A percentile compares a stretch with the other conserved stretches of the same genome.
Conservation (phyloP, 805 yeast species). For the Pichia kluyveri region DNA sequence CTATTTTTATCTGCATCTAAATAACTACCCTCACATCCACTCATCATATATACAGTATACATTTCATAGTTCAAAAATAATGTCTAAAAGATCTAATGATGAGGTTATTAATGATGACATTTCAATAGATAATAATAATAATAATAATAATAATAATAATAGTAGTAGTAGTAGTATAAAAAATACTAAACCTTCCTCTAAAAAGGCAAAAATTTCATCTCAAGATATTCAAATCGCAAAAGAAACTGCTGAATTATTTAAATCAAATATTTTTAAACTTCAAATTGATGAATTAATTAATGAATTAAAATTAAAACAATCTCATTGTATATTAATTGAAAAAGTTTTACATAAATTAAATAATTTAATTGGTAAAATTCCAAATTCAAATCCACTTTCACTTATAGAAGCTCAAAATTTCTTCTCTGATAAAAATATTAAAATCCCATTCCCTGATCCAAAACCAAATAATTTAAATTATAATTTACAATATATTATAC, state of each 20-base stretch:
- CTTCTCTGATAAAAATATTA: constrained; percentile 35
- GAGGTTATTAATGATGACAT: too few species aligned
- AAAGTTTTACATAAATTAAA: constrained; percentile 67
- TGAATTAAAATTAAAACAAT: constrained; percentile 69
- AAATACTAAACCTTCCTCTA: neutral
- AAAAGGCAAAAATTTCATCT: constrained; percentile 36
- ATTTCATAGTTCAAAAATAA: too few species aligned
- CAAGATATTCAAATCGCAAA: constrained; percentile 87
- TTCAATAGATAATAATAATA: constrained; percentile 12
- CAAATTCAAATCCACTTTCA: constrained; percentile 41
- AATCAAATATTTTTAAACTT: constrained; percentile 88
- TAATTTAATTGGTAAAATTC: constrained; percentile 56
- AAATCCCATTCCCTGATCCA: constrained; percentile 84
- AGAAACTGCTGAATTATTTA: constrained; percentile 90
- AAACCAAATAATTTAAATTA: constrained; percentile 65
- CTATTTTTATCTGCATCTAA: too few species aligned
- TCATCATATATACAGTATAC: too few species aligned
- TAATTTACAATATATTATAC: constrained; percentile 59
- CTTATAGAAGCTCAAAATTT: constrained; percentile 51
- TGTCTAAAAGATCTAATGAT: too few species aligned
- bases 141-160: constrained; percentile 7
- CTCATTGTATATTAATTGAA: constrained; percentile 57
- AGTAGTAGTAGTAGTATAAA: constrained; percentile 9
- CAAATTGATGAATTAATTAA: constrained; percentile 87
- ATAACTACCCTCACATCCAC: too few species aligned